Evolutionary conservation across 805 yeast genomes (phyloP).

Genomic region (Pichia occidentalis): DNA sequence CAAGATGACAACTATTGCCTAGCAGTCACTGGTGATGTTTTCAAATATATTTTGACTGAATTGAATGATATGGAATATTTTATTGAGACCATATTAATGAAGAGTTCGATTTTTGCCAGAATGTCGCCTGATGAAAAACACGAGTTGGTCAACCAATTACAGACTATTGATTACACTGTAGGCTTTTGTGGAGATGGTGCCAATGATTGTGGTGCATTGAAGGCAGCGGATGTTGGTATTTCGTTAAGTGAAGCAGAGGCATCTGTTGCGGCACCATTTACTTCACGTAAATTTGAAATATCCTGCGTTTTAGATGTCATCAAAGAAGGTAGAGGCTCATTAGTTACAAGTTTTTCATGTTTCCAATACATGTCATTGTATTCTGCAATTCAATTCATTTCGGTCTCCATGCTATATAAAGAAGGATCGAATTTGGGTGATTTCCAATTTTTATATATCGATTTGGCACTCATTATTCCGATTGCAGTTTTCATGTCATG

Average conservation of each 20-base stretch:
- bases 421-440: constrained; percentile 93
- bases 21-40: constrained; percentile 91
- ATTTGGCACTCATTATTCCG: constrained; percentile 82
- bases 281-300: constrained; percentile 83
- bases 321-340: constrained; percentile 88
- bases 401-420: constrained; percentile 78
- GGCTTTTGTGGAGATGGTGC: constrained; percentile 99
- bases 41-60: constrained; percentile 65
- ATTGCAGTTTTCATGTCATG: constrained; percentile 97
- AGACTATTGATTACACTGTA: constrained; percentile 79
- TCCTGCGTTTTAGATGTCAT: constrained; percentile 89
- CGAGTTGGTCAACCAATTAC: constrained; percentile 84
- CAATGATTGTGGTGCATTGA: constrained; percentile 96
- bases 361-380: constrained; percentile 97
- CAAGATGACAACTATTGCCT: constrained; percentile 45
- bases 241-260: constrained; percentile 97
- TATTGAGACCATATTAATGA: constrained; percentile 57
- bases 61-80: constrained; percentile 33
- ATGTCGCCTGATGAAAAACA: constrained; percentile 99
- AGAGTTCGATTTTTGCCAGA: constrained; percentile 78
- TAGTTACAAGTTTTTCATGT: constrained; percentile 93
- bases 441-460: constrained; percentile 93
- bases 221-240: constrained; percentile 96
- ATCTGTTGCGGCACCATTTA: constrained; percentile 97
- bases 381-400: constrained; percentile 90